phyloP scores from a whole-genome alignment of 257 asterid genomes.

The Solanum pennellii region DNA sequence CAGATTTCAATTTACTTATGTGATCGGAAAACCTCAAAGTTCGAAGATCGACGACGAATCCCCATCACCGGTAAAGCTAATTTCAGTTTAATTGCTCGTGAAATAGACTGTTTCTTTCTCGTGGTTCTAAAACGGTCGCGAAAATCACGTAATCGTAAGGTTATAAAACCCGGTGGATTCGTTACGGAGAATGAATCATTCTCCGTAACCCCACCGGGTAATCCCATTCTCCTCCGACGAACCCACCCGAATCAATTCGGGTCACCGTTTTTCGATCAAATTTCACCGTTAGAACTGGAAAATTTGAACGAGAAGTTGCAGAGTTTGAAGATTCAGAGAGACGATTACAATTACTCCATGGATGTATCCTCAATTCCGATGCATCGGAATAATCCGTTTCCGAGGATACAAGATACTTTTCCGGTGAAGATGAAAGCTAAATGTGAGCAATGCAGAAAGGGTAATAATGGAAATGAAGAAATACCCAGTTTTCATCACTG shows the following conservation, averaged over 20 bases:
- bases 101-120: conserved; percentile 44
- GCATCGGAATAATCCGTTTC: background rate
- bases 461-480: conserved; percentile 2
- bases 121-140: conserved; percentile 76
- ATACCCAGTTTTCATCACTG: conserved; percentile 56
- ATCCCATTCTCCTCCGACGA: conserved; percentile 44
- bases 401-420: conserved; percentile 14
- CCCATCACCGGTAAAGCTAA: conserved; percentile 76
- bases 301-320: conserved; percentile 29
- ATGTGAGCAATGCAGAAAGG: conserved; percentile 39
- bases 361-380: conserved; percentile 16
- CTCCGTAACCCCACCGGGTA: conserved; percentile 26
- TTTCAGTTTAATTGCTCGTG: conserved; percentile 39
- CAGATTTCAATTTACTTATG: conserved; percentile 74
- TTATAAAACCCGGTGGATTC: conserved; percentile 25
- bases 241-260: conserved; percentile 13
- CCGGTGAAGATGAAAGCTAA: conserved; percentile 15
- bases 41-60: conserved; percentile 41
- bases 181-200: conserved; percentile 11
- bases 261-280: conserved; percentile 27
- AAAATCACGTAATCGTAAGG: conserved; percentile 42
- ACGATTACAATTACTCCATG: conserved; percentile 14
- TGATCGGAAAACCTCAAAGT: conserved; percentile 18
- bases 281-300: conserved; percentile 20
- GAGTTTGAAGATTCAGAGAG: conserved; percentile 20